Base-by-base conservation (phyloP, 345 rosid genomes). In the Lepidium aucheri region DNA sequence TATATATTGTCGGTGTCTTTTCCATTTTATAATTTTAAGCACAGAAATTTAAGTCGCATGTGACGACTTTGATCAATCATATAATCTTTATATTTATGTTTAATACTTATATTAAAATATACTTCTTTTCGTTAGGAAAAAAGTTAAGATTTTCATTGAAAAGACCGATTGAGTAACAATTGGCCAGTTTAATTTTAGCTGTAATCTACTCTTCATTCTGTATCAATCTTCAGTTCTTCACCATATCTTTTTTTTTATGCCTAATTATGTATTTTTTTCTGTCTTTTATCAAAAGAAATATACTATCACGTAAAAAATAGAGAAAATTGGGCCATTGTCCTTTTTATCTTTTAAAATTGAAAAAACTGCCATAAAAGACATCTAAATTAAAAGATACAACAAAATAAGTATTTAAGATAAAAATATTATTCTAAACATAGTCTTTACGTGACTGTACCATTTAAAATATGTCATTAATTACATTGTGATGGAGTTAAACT, bases 31-130 rank as follows among this genome's bases (percentile, higher is more conserved):
- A 24, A 8, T 35, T 56, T 56, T 4, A 33, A 40, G 30, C 67
- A 33, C 61, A 33, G 14, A 33, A 51, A 47, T 43, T n/a, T 44
- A 55, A 69, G 68, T 61, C 55, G 46, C 74, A 60, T 70, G 40
- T 70, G 68, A 61, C 63, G 49, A 61, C 55, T 60, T 51, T 5
- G 1, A 42, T 51, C 54, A 42, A 42, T 24, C 26, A 69, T 13
- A 24, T 30, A 15, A 51, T 45, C 30, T 56, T 38, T 46, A 6
- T 38, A 36, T 8, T 7, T 12, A 24, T 24, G 26, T 8, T 49
- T 36, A 14, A 36, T 17, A 18, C n/a, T 54, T 11, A 36, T 3
- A 12, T 8, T 9, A 42, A 15, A 32, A 32, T 11, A 2, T 43
- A 45, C 5, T 2, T 53, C 14, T 26, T 65, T 64, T 17, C 6